Percentiles rank a stretch among this genome's conserved stretches.
phyloP scores from a whole-genome alignment of 2,329 filamentous ascomycete genomes.

The Xylaria sp. region DNA sequence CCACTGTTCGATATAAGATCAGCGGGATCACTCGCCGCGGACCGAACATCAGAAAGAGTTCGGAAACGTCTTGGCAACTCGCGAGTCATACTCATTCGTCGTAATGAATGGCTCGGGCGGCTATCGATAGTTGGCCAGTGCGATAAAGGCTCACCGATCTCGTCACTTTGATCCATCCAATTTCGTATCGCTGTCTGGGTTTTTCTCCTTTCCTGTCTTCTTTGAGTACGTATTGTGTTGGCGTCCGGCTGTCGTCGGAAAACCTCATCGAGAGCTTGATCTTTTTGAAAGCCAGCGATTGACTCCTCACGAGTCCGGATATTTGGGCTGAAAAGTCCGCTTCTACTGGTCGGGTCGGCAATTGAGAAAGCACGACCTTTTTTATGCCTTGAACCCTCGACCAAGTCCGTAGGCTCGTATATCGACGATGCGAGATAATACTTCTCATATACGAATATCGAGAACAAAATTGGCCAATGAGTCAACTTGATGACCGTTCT shows the following conservation, averaged over 20 bases:
- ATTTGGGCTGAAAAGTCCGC: constrained; percentile 78
- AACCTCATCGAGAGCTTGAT: constrained; percentile 89
- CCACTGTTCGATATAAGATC: constrained; percentile 64
- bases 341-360: constrained; percentile 63
- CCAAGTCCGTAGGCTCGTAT: constrained; percentile 84
- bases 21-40: constrained; percentile 71
- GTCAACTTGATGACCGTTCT: constrained; percentile 91
- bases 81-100: constrained; percentile 63
- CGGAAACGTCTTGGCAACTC: constrained; percentile 60
- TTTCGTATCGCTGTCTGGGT: constrained; percentile 84
- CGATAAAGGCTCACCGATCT: constrained; percentile 56
- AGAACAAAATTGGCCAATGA: constrained; percentile 86
- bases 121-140: constrained; percentile 63
- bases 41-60: constrained; percentile 66
- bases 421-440: constrained; percentile 78
- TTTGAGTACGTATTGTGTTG: constrained; percentile 67
- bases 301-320: constrained; percentile 83
- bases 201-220: constrained; percentile 73
- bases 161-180: constrained; percentile 85
- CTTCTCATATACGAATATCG: constrained; percentile 88
- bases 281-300: constrained; percentile 87
- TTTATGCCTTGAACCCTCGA: constrained; percentile 73
- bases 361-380: constrained; percentile 65
- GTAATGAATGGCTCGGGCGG: constrained; percentile 59
- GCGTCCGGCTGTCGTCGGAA: constrained; percentile 79